Evolutionary conservation across 129 eudicot species (phyloP).

Genomic region (Centella asiatica): DNA sequence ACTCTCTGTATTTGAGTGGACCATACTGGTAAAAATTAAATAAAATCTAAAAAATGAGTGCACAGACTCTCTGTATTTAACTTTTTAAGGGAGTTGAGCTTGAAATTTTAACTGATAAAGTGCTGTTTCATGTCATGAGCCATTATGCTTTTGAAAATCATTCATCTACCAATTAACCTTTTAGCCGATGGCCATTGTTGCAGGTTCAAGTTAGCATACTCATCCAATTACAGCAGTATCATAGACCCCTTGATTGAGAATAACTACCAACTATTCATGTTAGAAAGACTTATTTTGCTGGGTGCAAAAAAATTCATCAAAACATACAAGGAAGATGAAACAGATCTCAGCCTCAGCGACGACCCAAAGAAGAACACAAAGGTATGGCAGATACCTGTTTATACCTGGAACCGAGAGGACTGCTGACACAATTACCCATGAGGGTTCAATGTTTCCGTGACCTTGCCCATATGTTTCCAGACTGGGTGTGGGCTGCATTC

Average conservation of each 20-base stretch:
- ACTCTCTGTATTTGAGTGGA: too few species aligned
- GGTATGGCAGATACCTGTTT: constrained; percentile 74
- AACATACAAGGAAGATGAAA: constrained; percentile 65
- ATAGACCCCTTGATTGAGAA: constrained; percentile 73
- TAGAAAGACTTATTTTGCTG: constrained; percentile 75
- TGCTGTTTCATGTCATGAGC: background rate
- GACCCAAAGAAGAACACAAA: constrained; percentile 92
- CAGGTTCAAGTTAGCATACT: constrained; percentile 91
- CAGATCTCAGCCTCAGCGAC: constrained; percentile 81
- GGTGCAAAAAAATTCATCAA: constrained; percentile 71
- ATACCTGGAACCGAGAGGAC: constrained; percentile 41
- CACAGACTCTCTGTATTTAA: too few species aligned
- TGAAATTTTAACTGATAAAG: background rate
- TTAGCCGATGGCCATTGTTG: constrained; percentile 7
- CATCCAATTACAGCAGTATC: constrained; percentile 67
- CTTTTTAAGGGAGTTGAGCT: too few species aligned
- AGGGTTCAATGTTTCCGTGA: background rate
- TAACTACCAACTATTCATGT: constrained; percentile 85
- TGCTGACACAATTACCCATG: constrained; percentile 27
- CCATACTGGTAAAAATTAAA: too few species aligned
- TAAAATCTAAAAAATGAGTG: too few species aligned
- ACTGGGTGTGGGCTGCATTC: background rate
- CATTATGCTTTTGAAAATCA: background rate
- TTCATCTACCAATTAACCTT: background rate
- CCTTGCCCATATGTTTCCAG: background rate